Base-by-base conservation (phyloP, 2,329 filamentous ascomycete species). In the Neonectria sp. region DNA sequence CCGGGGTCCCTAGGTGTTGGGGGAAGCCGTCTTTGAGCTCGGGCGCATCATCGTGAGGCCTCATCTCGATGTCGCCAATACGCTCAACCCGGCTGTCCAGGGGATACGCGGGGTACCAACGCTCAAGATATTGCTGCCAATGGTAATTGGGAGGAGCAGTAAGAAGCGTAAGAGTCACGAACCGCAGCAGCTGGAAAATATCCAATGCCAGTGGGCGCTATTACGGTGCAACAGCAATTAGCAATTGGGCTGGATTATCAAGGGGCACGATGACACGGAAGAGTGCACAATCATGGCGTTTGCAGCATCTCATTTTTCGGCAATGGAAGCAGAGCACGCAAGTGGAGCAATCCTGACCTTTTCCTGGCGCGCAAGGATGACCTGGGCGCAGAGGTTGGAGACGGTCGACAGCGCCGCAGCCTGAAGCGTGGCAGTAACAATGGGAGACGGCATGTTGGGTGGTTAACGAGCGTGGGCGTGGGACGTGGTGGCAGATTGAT, bases 121-220 rank as follows among this genome's bases (percentile, higher is more conserved):
- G 79, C 76, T 90, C 88, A 33, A 90, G 82, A 33, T 83, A 83
- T 61, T 86, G 83, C 71, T 90, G 87, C 88, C 88, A 90, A 62
- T 86, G 78, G 72, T 87, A 89, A 69, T 88, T 89, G 57, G 88
- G 84, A 7, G 88, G 88, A 2, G 87, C 83, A 5, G 85, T 85
- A 48, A 90, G 77, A 62, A 90, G 76, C 3, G 86, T 82, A 59
- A 87, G 83, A 43, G 84, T 79, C 45, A 88, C 82, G 77, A 90
- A 90, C 69, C 87, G 87, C 24, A 87, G 74, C 48, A 90, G 81
- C 31, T 85, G 82, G 33, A 81, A 67, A 1, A 82, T 57, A 64
- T 90, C 86, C 56, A 90, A 79, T 40, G 77, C 71, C 53, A 87
- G 82, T 9, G 83, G 79, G 21, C 69, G 76, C 73, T 78, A 70